A percentile compares a stretch with the other conserved stretches of the same genome.
phyloP scores from a whole-genome alignment of 2,329 filamentous ascomycete genomes.

The Botryotinia globosa region DNA sequence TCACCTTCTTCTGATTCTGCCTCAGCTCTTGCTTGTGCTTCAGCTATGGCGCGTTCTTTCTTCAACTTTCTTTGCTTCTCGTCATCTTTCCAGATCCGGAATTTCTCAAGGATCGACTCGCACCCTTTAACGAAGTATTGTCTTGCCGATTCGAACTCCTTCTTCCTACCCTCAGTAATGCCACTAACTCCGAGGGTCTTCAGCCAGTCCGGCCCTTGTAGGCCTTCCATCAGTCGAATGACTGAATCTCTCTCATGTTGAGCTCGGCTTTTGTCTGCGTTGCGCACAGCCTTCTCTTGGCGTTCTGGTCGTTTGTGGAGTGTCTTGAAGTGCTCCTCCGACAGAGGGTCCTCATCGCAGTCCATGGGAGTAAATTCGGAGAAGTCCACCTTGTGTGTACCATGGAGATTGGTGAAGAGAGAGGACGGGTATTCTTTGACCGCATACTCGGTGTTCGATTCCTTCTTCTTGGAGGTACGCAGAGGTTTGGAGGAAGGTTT shows the following conservation, averaged over 20 bases:
- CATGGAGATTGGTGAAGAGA: conserved; percentile 55
- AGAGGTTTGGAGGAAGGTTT: conserved; percentile 33
- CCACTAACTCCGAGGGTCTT: conserved; percentile 85
- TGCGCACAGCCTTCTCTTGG: conserved; percentile 60
- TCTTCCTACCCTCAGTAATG: conserved; percentile 77
- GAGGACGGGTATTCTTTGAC: conserved; percentile 55
- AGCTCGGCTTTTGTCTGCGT: conserved; percentile 61
- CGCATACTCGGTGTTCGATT: conserved; percentile 37
- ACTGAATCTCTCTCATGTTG: conserved; percentile 67
- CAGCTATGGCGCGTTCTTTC: conserved; percentile 61
- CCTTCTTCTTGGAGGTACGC: conserved; percentile 22
- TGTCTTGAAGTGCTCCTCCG: conserved; percentile 53
- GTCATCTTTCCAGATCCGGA: conserved; percentile 81
- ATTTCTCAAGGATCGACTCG: conserved; percentile 79
- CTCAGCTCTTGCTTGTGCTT: conserved; percentile 46
- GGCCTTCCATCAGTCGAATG: conserved; percentile 68
- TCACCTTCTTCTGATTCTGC: conserved; percentile 32
- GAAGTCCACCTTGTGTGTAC: conserved; percentile 57
- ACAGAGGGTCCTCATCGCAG: conserved; percentile 52
- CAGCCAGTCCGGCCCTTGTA: conserved; percentile 91
- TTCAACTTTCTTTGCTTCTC: conserved; percentile 80
- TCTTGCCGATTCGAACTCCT: conserved; percentile 80
- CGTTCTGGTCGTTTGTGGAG: conserved; percentile 59
- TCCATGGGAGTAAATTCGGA: conserved; percentile 44
- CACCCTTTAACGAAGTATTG: conserved; percentile 83